Evolutionary conservation across 2,329 filamentous ascomycete genomes (phyloP).

Genomic region (Fusarium proliferatum): DNA sequence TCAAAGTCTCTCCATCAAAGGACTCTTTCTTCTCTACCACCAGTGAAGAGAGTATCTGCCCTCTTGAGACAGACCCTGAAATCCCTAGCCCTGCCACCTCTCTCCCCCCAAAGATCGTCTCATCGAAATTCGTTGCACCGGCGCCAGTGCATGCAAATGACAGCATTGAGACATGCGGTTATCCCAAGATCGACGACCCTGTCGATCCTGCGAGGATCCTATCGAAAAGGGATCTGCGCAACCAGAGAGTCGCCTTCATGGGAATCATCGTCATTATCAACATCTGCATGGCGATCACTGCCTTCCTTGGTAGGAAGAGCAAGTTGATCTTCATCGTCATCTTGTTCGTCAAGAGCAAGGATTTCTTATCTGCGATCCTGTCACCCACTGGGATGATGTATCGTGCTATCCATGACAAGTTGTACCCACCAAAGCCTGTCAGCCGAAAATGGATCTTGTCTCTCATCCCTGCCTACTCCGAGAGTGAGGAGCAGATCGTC

Average conservation of each 20-base stretch:
- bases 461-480: conserved; percentile 38
- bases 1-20: background rate
- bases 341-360: conserved; percentile 40
- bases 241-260: conserved; percentile 31
- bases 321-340: conserved; percentile 31
- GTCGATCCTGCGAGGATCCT: conserved; percentile 30
- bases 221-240: conserved; percentile 17
- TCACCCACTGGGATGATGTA: conserved; percentile 26
- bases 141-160: background rate
- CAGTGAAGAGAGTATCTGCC: background rate
- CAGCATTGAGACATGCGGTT: conserved; percentile 27
- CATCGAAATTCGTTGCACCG: background rate
- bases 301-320: conserved; percentile 33
- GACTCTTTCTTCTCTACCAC: background rate
- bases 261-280: conserved; percentile 30
- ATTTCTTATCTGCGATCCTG: conserved; percentile 32
- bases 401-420: background rate
- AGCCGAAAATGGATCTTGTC: conserved; percentile 29
- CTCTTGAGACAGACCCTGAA: background rate
- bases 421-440: conserved; percentile 16
- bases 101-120: background rate
- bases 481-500: conserved; percentile 42
- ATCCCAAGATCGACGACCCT: conserved; percentile 33
- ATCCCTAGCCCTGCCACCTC: background rate
- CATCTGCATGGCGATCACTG: conserved; percentile 24